phyloP scores from a whole-genome alignment of 768 basidiomycete species.

The Tricholomella constricta region DNA sequence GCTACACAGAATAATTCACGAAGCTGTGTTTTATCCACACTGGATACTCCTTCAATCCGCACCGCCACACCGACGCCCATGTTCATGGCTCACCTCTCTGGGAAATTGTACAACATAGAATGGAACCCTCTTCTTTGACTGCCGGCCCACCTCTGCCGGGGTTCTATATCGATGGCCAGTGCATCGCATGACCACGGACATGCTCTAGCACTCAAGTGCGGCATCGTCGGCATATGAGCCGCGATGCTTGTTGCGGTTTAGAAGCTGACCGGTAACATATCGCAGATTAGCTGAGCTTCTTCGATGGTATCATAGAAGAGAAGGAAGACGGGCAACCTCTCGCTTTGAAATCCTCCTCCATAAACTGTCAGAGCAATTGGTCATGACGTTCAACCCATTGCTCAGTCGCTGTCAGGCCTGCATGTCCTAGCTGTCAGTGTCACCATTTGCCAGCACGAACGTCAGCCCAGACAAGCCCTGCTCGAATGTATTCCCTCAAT shows the following conservation, averaged over 20 bases:
- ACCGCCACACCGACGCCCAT: background rate
- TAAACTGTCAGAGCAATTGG: background rate
- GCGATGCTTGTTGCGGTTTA: background rate
- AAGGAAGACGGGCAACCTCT: background rate
- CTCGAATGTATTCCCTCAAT: background rate
- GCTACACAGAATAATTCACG: background rate
- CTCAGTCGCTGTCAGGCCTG: background rate
- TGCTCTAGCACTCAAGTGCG: background rate
- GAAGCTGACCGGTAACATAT: slow-evolving; percentile 7
- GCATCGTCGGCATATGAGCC: background rate
- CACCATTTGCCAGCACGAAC: background rate
- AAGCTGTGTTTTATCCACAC: background rate
- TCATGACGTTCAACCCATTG: background rate
- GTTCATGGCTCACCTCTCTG: no score
- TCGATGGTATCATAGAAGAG: background rate
- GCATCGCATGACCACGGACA: background rate
- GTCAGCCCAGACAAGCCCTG: background rate
- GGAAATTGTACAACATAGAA: no score
- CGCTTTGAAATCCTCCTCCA: background rate
- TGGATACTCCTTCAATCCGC: background rate
- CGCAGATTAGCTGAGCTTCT: slow-evolving; percentile 2
- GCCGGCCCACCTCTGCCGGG: no score
- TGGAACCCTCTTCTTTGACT: no score
- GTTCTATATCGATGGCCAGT: no score
- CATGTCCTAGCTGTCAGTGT: background rate